phyloP scores from a whole-genome alignment of 352 stramenopile genomes.

The Albugo candida region DNA sequence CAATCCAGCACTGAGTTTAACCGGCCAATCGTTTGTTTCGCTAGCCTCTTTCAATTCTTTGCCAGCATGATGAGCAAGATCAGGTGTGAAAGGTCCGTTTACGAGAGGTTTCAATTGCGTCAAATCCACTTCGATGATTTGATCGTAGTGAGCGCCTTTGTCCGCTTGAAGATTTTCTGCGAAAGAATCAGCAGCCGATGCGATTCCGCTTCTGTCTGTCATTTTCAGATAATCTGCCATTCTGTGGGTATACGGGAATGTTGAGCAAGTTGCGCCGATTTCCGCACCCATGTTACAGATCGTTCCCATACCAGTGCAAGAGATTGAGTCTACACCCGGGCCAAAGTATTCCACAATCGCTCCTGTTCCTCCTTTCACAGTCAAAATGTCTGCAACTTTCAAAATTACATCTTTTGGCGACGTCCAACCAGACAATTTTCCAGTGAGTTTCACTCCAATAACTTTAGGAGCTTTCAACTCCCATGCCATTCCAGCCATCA shows the following conservation, averaged over 20 bases:
- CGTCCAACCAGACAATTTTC: slow-evolving; percentile 84
- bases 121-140: slow-evolving; percentile 88
- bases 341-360: slow-evolving; percentile 90
- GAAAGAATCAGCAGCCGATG: slow-evolving; percentile 77
- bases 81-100: slow-evolving; percentile 85
- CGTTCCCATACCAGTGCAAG: slow-evolving; percentile 87
- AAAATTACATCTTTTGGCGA: slow-evolving; percentile 89
- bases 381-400: slow-evolving; percentile 87
- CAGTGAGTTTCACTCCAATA: slow-evolving; percentile 87
- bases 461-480: slow-evolving; percentile 91
- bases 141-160: slow-evolving; percentile 82
- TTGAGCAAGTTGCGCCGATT: slow-evolving; percentile 86
- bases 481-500: slow-evolving; percentile 89
- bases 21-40: slow-evolving; percentile 82
- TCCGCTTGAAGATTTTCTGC: slow-evolving; percentile 73
- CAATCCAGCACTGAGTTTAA: slow-evolving; percentile 76
- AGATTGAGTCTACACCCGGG: slow-evolving; percentile 83
- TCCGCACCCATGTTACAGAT: slow-evolving; percentile 93
- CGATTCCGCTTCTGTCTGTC: slow-evolving; percentile 77
- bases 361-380: slow-evolving; percentile 85
- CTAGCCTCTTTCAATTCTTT: slow-evolving; percentile 37
- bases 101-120: slow-evolving; percentile 78
- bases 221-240: slow-evolving; percentile 85
- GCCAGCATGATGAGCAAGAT: slow-evolving; percentile 73
- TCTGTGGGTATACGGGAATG: slow-evolving; percentile 83